phyloP scores from a whole-genome alignment of 2,329 filamentous ascomycete species.

The Blastomyces parvus region DNA sequence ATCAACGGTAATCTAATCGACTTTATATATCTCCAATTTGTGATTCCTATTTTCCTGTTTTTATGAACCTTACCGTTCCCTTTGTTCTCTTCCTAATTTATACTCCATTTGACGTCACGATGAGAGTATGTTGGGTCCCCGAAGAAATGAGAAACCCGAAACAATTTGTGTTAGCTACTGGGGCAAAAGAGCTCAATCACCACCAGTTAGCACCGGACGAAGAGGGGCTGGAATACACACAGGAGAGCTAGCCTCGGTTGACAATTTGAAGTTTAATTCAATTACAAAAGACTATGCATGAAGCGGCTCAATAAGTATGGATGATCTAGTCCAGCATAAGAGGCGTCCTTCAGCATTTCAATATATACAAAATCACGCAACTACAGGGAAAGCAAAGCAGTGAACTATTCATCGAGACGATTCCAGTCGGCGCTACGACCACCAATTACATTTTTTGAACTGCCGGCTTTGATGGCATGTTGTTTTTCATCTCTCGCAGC shows the following conservation, averaged over 20 bases:
- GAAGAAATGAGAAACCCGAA: background rate
- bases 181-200: no score
- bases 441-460: background rate
- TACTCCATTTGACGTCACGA: background rate
- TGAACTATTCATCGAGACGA: background rate
- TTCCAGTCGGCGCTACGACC: background rate
- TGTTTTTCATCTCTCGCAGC: slow-evolving; percentile 75
- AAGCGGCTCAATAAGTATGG: background rate
- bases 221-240: no score
- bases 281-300: background rate
- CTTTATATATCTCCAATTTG: background rate
- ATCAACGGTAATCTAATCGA: background rate
- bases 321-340: background rate
- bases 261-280: background rate
- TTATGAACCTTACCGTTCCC: background rate
- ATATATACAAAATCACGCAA: background rate
- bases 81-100: background rate
- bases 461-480: slow-evolving; percentile 8
- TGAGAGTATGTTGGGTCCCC: background rate
- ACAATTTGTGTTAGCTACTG: no score
- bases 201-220: no score
- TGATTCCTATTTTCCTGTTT: background rate
- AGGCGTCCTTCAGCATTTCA: background rate
- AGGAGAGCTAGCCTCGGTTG: no score
- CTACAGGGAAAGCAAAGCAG: background rate